phyloP scores from a whole-genome alignment of 805 yeast species.

The Candida krabiensis region DNA sequence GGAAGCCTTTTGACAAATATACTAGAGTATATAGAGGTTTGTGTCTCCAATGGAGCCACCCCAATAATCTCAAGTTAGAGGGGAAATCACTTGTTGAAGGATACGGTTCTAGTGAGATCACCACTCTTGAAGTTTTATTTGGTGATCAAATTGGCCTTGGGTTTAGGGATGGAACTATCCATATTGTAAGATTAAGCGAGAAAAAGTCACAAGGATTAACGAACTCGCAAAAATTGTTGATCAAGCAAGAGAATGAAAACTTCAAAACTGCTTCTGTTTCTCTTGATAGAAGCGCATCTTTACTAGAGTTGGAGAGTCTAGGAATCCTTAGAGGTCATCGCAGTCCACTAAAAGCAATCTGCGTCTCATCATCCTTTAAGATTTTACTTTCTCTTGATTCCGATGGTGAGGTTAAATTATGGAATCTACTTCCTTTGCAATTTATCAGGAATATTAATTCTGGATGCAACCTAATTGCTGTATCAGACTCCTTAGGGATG shows the following conservation, averaged over 20 bases:
- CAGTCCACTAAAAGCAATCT: slow-evolving; percentile 43
- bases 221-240: slow-evolving; percentile 31
- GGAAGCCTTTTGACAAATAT: slow-evolving; percentile 46
- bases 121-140: slow-evolving; percentile 42
- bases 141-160: slow-evolving; percentile 47
- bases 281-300: background rate
- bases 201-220: slow-evolving; percentile 40
- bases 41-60: slow-evolving; percentile 10
- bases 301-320: slow-evolving; percentile 8
- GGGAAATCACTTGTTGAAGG: slow-evolving; percentile 39
- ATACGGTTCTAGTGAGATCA: slow-evolving; percentile 40
- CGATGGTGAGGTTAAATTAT: slow-evolving; percentile 54
- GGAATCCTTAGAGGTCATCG: slow-evolving; percentile 59
- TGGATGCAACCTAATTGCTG: slow-evolving; percentile 33
- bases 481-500: slow-evolving; percentile 57
- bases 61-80: slow-evolving; percentile 35
- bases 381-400: slow-evolving; percentile 54
- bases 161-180: slow-evolving; percentile 58
- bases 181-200: slow-evolving; percentile 32
- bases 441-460: slow-evolving; percentile 41
- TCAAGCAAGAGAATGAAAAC: slow-evolving; percentile 1
- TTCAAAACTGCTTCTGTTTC: slow-evolving; percentile 1
- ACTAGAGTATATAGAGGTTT: slow-evolving; percentile 4
- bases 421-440: slow-evolving; percentile 62
- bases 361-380: slow-evolving; percentile 52